These are phyloP conservation scores for Rachicladosporium sp. DNA, from an alignment of 2,329 filamentous ascomycete genomes.

Conservation along the genomic window DNA sequence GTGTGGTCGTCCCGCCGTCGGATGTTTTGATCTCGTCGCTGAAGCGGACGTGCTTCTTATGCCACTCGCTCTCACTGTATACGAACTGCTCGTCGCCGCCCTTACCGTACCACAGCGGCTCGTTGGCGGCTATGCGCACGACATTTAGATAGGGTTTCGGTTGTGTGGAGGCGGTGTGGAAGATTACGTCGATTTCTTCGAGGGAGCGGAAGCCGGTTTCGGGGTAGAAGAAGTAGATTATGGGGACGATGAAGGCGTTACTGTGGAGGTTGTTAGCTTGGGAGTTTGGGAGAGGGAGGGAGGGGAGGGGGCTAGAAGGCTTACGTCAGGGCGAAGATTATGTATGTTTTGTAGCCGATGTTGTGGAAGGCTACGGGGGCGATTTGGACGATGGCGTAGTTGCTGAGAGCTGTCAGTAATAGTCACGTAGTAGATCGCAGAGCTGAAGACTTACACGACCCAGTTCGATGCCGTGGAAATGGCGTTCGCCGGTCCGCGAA, in stretches of 20 bases:
- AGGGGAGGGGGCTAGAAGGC: no score
- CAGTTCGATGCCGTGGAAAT: conserved; percentile 50
- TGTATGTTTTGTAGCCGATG: conserved; percentile 16
- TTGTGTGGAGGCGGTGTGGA: conserved; percentile 34
- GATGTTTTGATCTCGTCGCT: conserved; percentile 15
- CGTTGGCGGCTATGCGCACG: conserved; percentile 37
- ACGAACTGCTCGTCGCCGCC: conserved; percentile 42
- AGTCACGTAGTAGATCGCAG: neutral
- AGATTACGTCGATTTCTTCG: conserved; percentile 60
- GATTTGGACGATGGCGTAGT: conserved; percentile 31
- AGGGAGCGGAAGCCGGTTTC: conserved; percentile 44
- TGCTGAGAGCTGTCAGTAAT: conserved; percentile 18
- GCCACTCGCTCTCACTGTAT: conserved; percentile 29
- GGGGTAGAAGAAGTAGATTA: conserved; percentile 49
- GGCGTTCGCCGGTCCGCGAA: conserved; percentile 51
- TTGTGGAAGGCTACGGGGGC: conserved; percentile 14
- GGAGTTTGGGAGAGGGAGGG: no score
- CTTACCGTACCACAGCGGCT: conserved; percentile 45
- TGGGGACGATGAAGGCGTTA: conserved; percentile 28
- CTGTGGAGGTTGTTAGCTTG: conserved; percentile 6
- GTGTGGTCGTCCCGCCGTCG: conserved; percentile 13
- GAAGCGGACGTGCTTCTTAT: conserved; percentile 20
- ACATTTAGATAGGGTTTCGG: conserved; percentile 37
- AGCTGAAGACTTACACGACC: conserved; percentile 12
- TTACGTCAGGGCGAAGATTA: conserved; percentile 12